A percentile compares a stretch with the other conserved stretches of the same genome.
These are phyloP conservation scores for Acrodontium crateriforme DNA, from an alignment of 2,329 filamentous ascomycete genomes.

Conservation along the genomic window DNA sequence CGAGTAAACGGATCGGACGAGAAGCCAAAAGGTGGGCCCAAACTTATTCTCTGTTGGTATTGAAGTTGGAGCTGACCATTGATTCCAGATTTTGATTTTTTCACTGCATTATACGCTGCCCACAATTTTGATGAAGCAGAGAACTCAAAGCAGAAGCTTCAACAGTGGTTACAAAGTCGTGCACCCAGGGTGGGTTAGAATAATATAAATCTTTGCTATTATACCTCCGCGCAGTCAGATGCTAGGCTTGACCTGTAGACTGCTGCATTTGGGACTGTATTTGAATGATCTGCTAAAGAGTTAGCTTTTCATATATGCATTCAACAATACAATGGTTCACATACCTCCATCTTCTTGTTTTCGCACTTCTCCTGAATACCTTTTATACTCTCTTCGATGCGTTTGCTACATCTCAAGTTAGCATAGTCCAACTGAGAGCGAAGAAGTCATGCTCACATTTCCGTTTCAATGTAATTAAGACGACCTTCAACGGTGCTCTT, in stretches of 20 bases:
- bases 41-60: not conserved
- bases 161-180: not conserved
- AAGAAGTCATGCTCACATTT: constrained; percentile 52
- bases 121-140: constrained; percentile 1
- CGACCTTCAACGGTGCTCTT: constrained; percentile 81
- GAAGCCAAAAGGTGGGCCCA: constrained; percentile 32
- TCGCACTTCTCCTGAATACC: constrained; percentile 52
- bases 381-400: constrained; percentile 52
- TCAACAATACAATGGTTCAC: too few relatives aligned
- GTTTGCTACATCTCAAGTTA: constrained; percentile 34
- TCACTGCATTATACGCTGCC: not conserved
- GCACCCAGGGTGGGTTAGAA: too few relatives aligned
- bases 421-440: not conserved
- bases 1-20: constrained; percentile 18
- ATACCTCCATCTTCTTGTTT: constrained; percentile 50
- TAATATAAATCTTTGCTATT: too few relatives aligned
- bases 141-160: not conserved
- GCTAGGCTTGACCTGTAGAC: too few relatives aligned
- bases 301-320: constrained; percentile 6
- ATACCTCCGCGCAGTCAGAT: too few relatives aligned
- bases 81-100: not conserved
- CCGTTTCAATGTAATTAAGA: constrained; percentile 81
- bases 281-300: constrained; percentile 27
- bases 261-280: constrained; percentile 29
- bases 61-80: too few relatives aligned